Percentiles rank a stretch among this genome's conserved stretches.
These are phyloP conservation scores for Parasarocladium wereldwijsianum DNA, from an alignment of 2,329 filamentous ascomycete genomes.

Conservation along the genomic window DNA sequence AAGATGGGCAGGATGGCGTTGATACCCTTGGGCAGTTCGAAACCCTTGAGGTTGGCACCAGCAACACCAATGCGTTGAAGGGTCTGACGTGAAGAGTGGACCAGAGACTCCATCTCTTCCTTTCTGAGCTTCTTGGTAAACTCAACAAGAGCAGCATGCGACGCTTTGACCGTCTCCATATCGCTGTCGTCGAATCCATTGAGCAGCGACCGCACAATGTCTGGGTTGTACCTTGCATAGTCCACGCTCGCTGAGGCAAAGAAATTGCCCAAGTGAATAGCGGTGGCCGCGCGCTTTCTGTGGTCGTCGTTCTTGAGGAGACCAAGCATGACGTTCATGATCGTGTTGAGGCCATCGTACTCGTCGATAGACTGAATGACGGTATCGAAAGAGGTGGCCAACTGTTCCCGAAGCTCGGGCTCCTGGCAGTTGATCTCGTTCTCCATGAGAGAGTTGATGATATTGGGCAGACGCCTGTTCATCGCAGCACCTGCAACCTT, in stretches of 20 bases:
- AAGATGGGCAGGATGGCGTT: slow-evolving; percentile 94
- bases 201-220: slow-evolving; percentile 79
- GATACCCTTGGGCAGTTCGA: slow-evolving; percentile 89
- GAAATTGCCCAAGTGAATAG: slow-evolving; percentile 71
- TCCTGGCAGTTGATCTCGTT: slow-evolving; percentile 71
- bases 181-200: slow-evolving; percentile 88
- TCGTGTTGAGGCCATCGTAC: slow-evolving; percentile 85
- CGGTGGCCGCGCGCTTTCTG: slow-evolving; percentile 62
- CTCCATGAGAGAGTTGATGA: slow-evolving; percentile 89
- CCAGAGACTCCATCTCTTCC: slow-evolving; percentile 94
- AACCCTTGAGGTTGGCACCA: slow-evolving; percentile 73
- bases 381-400: slow-evolving; percentile 72
- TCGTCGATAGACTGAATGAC: slow-evolving; percentile 90
- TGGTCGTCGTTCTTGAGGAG: slow-evolving; percentile 91
- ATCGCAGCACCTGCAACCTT: slow-evolving; percentile 83
- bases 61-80: slow-evolving; percentile 79
- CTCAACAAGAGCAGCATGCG: slow-evolving; percentile 75
- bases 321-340: slow-evolving; percentile 83
- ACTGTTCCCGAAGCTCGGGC: slow-evolving; percentile 54
- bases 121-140: slow-evolving; percentile 85
- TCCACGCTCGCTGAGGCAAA: slow-evolving; percentile 70
- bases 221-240: slow-evolving; percentile 90
- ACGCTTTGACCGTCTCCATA: slow-evolving; percentile 67
- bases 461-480: slow-evolving; percentile 76
- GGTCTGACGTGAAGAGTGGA: slow-evolving; percentile 71